Percentiles rank a stretch among this genome's conserved stretches.
phyloP scores from a whole-genome alignment of 148 eudicot species.

The Simmondsia chinensis region DNA sequence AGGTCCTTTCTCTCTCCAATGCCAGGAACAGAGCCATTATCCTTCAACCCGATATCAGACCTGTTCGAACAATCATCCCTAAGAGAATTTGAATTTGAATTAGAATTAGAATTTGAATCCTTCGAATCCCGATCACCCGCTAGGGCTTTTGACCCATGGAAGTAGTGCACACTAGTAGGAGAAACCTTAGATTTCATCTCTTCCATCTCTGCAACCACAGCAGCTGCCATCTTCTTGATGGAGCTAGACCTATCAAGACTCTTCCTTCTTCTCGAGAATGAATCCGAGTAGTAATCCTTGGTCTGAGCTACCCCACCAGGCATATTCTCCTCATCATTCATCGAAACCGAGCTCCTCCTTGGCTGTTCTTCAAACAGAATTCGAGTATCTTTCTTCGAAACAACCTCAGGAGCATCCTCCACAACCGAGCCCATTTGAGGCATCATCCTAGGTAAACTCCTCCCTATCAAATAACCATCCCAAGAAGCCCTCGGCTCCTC shows the following conservation, averaged over 20 bases:
- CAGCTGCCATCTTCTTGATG: slow-evolving; percentile 66
- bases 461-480: slow-evolving; percentile 77
- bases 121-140: slow-evolving; percentile 30
- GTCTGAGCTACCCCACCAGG: slow-evolving; percentile 78
- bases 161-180: slow-evolving; percentile 31
- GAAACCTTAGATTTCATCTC: slow-evolving; percentile 46
- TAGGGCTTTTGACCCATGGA: slow-evolving; percentile 20
- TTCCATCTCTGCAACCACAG: slow-evolving; percentile 74
- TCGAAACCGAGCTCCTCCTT: slow-evolving; percentile 24
- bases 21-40: slow-evolving; percentile 32
- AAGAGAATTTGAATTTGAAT: slow-evolving; percentile 50
- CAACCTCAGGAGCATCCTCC: slow-evolving; percentile 54
- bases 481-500: slow-evolving; percentile 96
- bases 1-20: slow-evolving; percentile 49
- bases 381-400: slow-evolving; percentile 47
- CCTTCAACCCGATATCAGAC: slow-evolving; percentile 61
- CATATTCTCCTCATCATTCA: slow-evolving; percentile 24
- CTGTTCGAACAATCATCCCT: slow-evolving; percentile 74
- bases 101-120: too few species aligned
- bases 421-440: slow-evolving; percentile 76
- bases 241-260: slow-evolving; percentile 73
- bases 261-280: slow-evolving; percentile 74
- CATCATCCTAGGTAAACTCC: slow-evolving; percentile 45
- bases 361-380: slow-evolving; percentile 51
- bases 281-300: slow-evolving; percentile 71